phyloP scores from a whole-genome alignment of 495 filamentous ascomycete species.

The Achaetomiella virescens region DNA sequence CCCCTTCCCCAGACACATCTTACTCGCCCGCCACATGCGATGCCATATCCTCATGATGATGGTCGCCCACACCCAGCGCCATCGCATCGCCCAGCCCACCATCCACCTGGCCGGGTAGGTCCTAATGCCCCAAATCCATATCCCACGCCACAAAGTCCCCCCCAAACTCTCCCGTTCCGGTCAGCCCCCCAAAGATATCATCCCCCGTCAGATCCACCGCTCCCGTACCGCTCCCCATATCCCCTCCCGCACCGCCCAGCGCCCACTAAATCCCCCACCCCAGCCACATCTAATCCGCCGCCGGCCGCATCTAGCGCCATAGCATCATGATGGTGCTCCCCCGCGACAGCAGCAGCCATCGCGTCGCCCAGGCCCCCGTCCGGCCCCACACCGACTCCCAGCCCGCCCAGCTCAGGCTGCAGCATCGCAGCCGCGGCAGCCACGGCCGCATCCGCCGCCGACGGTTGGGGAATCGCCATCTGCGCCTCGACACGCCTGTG shows the following conservation, averaged over 20 bases:
- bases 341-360: constrained; percentile 26
- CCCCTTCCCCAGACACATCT: no score
- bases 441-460: constrained; percentile 12
- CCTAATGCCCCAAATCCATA: constrained; percentile 17
- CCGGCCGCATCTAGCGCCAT: constrained; percentile 27
- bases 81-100: not conserved
- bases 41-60: no score
- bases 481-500: constrained; percentile 66
- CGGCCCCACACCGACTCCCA: constrained; percentile 28
- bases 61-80: no score
- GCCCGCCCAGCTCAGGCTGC: constrained; percentile 21
- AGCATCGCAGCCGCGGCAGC: constrained; percentile 13
- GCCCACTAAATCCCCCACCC: not conserved
- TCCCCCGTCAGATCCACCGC: constrained; percentile 32
- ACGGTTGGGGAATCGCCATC: constrained; percentile 31
- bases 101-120: not conserved
- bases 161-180: constrained; percentile 16
- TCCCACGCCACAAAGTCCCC: constrained; percentile 23
- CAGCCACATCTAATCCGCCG: not conserved
- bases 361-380: constrained; percentile 24
- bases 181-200: constrained; percentile 34
- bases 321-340: constrained; percentile 22
- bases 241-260: not conserved
- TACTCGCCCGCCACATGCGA: no score
- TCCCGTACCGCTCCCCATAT: constrained; percentile 8